Evolutionary conservation across 192 early-diverging fungal genomes (phyloP), one percentile per base, ranked within the genome.

Genomic region (Phlyctochytrium planicorne): DNA sequence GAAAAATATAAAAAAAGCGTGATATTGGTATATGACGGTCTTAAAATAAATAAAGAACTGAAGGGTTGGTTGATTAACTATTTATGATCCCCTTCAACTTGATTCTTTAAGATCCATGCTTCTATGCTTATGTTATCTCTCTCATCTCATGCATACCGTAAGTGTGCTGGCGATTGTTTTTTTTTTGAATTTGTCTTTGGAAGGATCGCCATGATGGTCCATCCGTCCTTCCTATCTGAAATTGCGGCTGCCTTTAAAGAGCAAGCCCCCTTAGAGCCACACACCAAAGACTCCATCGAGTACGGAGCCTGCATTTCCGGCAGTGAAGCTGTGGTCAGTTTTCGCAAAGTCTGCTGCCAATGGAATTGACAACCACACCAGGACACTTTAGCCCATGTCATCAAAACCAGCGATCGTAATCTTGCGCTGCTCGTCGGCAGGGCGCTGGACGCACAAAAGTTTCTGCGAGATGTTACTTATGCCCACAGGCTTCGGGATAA

Each of bases 381-480:
- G 76, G 92, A 95, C 72, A 90, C 88, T 34, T 81, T 96, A 35
- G 83, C 84, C 25, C 80, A 76, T 6, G 88, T 96, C 33, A 91
- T 94, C 70, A 84, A 86, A 63, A 90, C 93, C 1, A 88, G 83
- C 2, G 93, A 98, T 66, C 84, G 94, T 60, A 93, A 96, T 65
- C 76, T 94, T 55, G 92, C 93, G 2, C 74, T 97, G 30, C 80
- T 94, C 6, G 74, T 95, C 17, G 96, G 96, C 23, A 85, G 95
- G 20, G 91, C 94, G 17, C 75, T 98, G 62, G 93, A 93, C 71
- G 84, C 89, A 53, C 96, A 98, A 78, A 86, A 85, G 36, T 88
- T 97, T 63, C 94, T 98, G 77, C 91, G 94, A 71, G 93, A 98
- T 75, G 94, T 97, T 16, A 88, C 81, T 3, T 94, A 91, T 73